A percentile compares a stretch with the other conserved stretches of the same genome.
phyloP scores from a whole-genome alignment of 73 alveolate species.

The Urostyla sp. region DNA sequence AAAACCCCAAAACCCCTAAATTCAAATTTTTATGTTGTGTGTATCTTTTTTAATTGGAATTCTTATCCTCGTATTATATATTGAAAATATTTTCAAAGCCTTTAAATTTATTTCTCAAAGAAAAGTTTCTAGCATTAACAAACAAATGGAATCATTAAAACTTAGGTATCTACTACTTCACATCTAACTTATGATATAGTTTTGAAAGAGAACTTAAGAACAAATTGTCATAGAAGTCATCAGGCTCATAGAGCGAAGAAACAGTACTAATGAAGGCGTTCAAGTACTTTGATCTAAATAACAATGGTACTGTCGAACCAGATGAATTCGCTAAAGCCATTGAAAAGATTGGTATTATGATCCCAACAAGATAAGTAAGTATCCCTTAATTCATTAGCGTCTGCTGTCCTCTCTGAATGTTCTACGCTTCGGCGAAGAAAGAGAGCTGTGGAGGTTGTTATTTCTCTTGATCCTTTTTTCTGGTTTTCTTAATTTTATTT shows the following conservation, averaged over 20 bases:
- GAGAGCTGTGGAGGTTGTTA: not conserved
- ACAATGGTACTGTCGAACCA: conserved; percentile 81
- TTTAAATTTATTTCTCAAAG: conserved; percentile 18
- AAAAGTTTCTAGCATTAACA: conserved; percentile 17
- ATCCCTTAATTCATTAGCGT: not conserved
- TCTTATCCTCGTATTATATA: not conserved
- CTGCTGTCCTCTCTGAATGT: not conserved
- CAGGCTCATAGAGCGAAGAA: conserved; percentile 84
- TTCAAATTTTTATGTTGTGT: not conserved
- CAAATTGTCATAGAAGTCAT: conserved; percentile 82
- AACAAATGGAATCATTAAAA: conserved; percentile 51
- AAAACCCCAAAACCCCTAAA: conserved; percentile 25
- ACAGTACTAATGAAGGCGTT: conserved; percentile 85
- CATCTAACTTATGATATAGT: not conserved
- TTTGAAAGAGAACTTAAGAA: conserved; percentile 83
- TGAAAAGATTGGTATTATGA: conserved; percentile 88
- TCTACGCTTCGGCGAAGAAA: not conserved
- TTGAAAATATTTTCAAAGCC: not conserved
- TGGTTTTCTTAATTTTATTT: conserved; percentile 27
- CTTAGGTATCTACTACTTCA: conserved; percentile 24
- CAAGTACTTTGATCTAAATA: conserved; percentile 93
- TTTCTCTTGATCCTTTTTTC: not conserved
- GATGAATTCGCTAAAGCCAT: conserved; percentile 88
- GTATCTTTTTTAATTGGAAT: conserved; percentile 1
- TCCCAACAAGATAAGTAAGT: conserved; percentile 58